Evolutionary conservation across 108 stramenopile genomes (phyloP).

Genomic region (Nitzschia putrida): DNA sequence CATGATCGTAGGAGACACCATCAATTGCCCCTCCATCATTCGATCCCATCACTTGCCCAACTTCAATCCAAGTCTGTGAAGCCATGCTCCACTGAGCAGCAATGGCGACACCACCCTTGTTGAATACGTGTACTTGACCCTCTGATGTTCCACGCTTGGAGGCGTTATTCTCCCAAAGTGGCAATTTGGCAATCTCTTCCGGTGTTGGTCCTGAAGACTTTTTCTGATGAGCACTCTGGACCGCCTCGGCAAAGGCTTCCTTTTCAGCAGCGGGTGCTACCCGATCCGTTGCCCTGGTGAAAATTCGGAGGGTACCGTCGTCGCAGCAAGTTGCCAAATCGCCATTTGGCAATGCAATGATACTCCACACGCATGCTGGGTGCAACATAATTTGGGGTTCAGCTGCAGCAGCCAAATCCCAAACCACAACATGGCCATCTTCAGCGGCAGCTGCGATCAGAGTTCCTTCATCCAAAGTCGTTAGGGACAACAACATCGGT

Average conservation of each 20-base stretch:
- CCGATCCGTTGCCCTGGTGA: conserved; percentile 62
- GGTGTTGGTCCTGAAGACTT: conserved; percentile 58
- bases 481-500: conserved; percentile 74
- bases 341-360: conserved; percentile 47
- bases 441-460: conserved; percentile 61
- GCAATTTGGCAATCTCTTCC: conserved; percentile 88
- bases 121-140: conserved; percentile 92
- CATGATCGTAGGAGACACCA: conserved; percentile 89
- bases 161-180: conserved; percentile 82
- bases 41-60: conserved; percentile 93
- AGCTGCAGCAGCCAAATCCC: conserved; percentile 32
- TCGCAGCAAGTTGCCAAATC: conserved; percentile 92
- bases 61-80: conserved; percentile 90
- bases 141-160: conserved; percentile 66
- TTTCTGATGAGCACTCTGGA: conserved; percentile 52
- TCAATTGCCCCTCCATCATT: conserved; percentile 73
- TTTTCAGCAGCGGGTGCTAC: conserved; percentile 64
- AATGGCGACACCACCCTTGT: conserved; percentile 84
- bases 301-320: conserved; percentile 80
- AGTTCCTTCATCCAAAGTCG: conserved; percentile 27
- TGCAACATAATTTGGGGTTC: conserved; percentile 68
- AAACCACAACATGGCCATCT: conserved; percentile 80
- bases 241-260: conserved; percentile 58
- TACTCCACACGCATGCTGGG: conserved; percentile 79
- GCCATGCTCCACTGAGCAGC: conserved; percentile 91